phyloP scores from a whole-genome alignment of 495 filamentous ascomycete species.

The Hypoxylon perforatum region DNA sequence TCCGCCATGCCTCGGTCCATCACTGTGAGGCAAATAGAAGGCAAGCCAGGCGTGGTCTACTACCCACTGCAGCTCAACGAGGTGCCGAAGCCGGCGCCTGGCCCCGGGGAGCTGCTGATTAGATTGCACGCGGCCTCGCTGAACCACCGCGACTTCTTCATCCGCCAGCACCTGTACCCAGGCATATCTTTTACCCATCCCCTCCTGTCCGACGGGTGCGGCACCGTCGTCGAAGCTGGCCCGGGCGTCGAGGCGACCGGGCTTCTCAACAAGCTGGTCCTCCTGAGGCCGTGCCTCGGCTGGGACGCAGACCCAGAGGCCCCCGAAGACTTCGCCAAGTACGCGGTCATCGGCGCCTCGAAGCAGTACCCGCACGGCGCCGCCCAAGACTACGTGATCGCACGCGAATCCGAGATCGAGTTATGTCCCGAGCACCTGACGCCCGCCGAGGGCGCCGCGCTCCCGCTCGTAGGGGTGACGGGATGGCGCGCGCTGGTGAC shows the following conservation, averaged over 20 bases:
- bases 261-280: slow-evolving; percentile 70
- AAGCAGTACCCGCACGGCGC: slow-evolving; percentile 71
- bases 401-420: slow-evolving; percentile 77
- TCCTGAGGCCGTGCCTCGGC: slow-evolving; percentile 77
- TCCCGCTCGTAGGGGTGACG: slow-evolving; percentile 83
- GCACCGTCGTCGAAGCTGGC: slow-evolving; percentile 70
- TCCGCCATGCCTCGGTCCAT: slow-evolving; percentile 56
- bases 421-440: slow-evolving; percentile 75
- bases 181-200: slow-evolving; percentile 76
- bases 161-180: slow-evolving; percentile 89
- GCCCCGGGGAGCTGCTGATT: slow-evolving; percentile 71
- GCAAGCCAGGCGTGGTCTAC: slow-evolving; percentile 88
- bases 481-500: slow-evolving; percentile 82
- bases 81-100: slow-evolving; percentile 67
- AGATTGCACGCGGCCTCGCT: slow-evolving; percentile 77
- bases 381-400: slow-evolving; percentile 72
- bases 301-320: slow-evolving; percentile 77
- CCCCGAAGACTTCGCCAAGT: slow-evolving; percentile 71
- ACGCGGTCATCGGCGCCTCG: slow-evolving; percentile 77
- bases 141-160: slow-evolving; percentile 91
- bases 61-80: slow-evolving; percentile 73
- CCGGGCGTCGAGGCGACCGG: slow-evolving; percentile 53
- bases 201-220: slow-evolving; percentile 80
- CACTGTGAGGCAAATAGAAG: slow-evolving; percentile 64
- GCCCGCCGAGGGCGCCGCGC: slow-evolving; percentile 76